Percentiles rank a stretch among this genome's conserved stretches.
Conservation (phyloP, 75 land plant species). For the Gnetum montanum region DNA sequence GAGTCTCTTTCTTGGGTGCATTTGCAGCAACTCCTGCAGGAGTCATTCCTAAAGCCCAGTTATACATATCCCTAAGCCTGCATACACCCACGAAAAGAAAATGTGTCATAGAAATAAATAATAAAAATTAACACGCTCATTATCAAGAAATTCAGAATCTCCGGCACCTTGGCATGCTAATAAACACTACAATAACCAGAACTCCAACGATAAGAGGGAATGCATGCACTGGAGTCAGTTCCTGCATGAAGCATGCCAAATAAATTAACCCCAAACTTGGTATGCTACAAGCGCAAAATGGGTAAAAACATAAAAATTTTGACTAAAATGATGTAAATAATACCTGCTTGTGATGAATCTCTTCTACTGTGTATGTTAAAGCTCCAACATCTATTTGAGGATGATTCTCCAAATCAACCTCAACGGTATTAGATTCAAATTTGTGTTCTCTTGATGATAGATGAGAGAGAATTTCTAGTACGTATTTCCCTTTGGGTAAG, state of each 20-base stretch:
- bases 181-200: conserved; percentile 61
- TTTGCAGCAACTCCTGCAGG: conserved; percentile 13
- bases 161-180: conserved; percentile 73
- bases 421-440: conserved; percentile 63
- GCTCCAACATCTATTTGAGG: conserved; percentile 65
- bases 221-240: conserved; percentile 73
- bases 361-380: conserved; percentile 49
- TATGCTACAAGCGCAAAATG: neutral
- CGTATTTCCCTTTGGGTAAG: conserved; percentile 61
- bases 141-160: no score
- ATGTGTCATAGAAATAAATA: neutral
- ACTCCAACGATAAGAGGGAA: conserved; percentile 75
- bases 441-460: conserved; percentile 35
- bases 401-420: conserved; percentile 59
- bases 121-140: neutral
- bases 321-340: no score
- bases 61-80: conserved; percentile 71
- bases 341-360: conserved; percentile 73
- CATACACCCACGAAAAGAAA: neutral
- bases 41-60: conserved; percentile 25
- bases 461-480: conserved; percentile 40
- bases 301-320: neutral
- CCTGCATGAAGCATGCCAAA: conserved; percentile 36
- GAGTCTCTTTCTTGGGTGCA: conserved; percentile 31
- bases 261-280: neutral